Evolutionary conservation across 306 rosid species (phyloP).

Genomic region (Pyrus bretschneideri): DNA sequence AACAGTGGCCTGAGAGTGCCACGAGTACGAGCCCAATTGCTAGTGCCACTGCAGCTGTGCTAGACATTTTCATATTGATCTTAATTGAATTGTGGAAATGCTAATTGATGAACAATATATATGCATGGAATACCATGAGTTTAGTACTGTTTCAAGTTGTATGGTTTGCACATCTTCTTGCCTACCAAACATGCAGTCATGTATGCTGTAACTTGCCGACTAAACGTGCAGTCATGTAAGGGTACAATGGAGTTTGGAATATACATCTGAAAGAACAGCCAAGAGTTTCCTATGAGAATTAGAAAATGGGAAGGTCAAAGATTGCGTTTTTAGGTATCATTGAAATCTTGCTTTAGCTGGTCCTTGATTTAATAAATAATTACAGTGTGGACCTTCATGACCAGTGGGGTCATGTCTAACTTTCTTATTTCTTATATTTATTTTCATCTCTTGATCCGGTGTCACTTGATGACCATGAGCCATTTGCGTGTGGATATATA

Average conservation of each 20-base stretch:
- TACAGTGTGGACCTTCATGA: not conserved
- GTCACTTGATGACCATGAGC: too few relatives aligned
- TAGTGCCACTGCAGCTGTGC: not conserved
- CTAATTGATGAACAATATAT: not conserved
- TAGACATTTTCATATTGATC: slow-evolving; percentile 2
- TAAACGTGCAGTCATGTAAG: not conserved
- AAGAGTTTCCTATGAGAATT: not conserved
- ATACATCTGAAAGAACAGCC: not conserved
- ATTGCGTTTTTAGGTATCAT: not conserved
- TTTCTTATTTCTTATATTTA: not conserved
- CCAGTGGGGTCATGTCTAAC: too few relatives aligned
- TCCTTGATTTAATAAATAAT: not conserved
- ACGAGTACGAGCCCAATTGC: slow-evolving; percentile 10
- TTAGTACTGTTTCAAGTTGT: not conserved
- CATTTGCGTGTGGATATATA: too few relatives aligned
- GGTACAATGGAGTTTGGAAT: not conserved
- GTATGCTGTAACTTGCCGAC: not conserved
- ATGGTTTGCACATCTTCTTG: not conserved
- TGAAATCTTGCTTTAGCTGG: not conserved
- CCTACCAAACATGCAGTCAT: too few relatives aligned
- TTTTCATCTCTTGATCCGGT: not conserved
- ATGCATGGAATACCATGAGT: not conserved
- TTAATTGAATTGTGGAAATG: not conserved
- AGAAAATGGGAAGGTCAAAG: slow-evolving; percentile 1
- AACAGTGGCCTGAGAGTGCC: slow-evolving; percentile 10